Evolutionary conservation across 345 rosid genomes (phyloP), one percentile per base, ranked within the genome.

Genomic region (Dipteronia sinensis): DNA sequence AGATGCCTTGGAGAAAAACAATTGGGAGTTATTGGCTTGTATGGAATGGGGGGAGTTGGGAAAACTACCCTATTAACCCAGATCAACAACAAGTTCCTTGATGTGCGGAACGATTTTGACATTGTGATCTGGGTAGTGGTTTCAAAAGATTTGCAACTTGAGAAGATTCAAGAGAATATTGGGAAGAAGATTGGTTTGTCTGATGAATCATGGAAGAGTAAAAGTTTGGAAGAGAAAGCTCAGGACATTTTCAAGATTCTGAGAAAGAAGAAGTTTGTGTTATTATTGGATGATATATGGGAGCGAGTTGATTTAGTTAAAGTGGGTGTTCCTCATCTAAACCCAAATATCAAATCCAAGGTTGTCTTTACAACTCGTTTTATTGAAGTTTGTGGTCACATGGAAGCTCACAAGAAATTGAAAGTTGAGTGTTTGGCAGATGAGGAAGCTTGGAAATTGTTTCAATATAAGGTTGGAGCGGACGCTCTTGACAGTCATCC

Each of bases 31-130:
- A 12, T 73, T 40, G 75, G 80, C 29, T 8, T 77, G 4, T 69
- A 67, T 20, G 80, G 80, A 13, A 66, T 76, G 72, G 78, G 78
- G 11, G 78, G 78, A 16, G 78, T 76, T 12, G 78, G 78, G 0
- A 77, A 70, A 59, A 77, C 80, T 3, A 77, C 75, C 38, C 75
- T 77, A 11, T 49, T 77, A 16, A 69, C 66, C 3, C 67, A 69
- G 44, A 58, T 69, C 46, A 77, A 77, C 68, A 77, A 77, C 62
- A 13, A 29, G 15, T 62, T 77, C 29, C 19, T 23, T 31, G 22
- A 47, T 6, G 7, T 7, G 0, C 49, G 19, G 10, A 29, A 20
- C 15, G 34, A 7, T 19, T 77, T 69, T 62, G 75, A 47, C 19
- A 13, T 77, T 44, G 80, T 69, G 29, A 73, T 73, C 44, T 73